A percentile compares a stretch with the other conserved stretches of the same genome.
These are phyloP conservation scores for Calonectria pseudoreteaudii DNA, from an alignment of 2,329 filamentous ascomycete species.

Conservation along the genomic window DNA sequence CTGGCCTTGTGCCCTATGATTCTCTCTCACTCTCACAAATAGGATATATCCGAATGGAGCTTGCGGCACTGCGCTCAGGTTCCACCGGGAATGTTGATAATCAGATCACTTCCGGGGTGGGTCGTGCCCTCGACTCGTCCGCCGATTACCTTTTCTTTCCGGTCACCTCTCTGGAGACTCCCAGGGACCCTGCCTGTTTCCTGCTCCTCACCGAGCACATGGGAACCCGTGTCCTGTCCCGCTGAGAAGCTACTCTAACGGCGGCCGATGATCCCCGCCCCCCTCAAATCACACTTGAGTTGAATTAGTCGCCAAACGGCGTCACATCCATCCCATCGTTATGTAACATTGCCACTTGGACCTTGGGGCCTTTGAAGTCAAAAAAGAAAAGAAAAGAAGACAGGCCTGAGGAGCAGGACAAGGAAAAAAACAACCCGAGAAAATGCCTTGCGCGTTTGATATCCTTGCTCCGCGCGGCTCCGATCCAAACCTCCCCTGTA, in stretches of 20 bases:
- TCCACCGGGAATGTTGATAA: conserved; percentile 26
- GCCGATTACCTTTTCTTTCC: conserved; percentile 1
- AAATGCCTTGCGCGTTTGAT: not conserved
- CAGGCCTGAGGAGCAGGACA: not conserved
- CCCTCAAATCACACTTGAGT: not conserved
- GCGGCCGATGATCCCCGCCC: conserved; percentile 19
- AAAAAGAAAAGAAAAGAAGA: not conserved
- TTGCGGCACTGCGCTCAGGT: conserved; percentile 1
- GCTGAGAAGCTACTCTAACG: conserved; percentile 24
- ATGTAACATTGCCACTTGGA: conserved; percentile 4
- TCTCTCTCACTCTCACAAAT: not conserved
- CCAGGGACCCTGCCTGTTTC: conserved; percentile 5
- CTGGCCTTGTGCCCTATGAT: not conserved
- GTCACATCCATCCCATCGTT: conserved; percentile 1
- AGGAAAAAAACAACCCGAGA: not conserved
- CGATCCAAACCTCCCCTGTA: not conserved
- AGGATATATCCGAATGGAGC: conserved; percentile 15
- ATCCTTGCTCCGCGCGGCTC: not conserved
- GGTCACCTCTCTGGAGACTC: not conserved
- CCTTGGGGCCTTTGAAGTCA: not conserved
- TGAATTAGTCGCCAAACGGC: conserved; percentile 1
- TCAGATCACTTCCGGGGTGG: conserved; percentile 24
- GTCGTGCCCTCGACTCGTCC: conserved; percentile 1
- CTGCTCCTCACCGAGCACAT: conserved; percentile 13
- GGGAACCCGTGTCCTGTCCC: conserved; percentile 6